phyloP scores from a whole-genome alignment of 2,329 filamentous ascomycete species.

The Fusarium succisae region DNA sequence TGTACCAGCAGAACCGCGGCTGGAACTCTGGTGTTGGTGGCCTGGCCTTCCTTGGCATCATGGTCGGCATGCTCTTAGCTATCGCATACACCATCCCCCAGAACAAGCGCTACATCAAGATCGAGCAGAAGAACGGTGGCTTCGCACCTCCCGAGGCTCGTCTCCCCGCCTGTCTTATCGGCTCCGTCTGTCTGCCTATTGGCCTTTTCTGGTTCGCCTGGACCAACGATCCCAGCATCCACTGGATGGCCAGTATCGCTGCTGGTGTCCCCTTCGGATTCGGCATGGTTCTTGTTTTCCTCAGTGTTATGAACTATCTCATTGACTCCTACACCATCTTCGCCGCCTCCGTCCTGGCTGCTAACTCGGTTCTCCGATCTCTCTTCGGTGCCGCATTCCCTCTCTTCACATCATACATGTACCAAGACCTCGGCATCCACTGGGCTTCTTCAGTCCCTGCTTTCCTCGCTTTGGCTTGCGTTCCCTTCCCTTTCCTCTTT shows the following conservation, averaged over 20 bases:
- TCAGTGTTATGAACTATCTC: constrained; percentile 38
- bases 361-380: constrained; percentile 32
- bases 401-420: constrained; percentile 33
- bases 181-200: constrained; percentile 20
- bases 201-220: constrained; percentile 69
- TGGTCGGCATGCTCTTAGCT: constrained; percentile 33
- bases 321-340: constrained; percentile 38
- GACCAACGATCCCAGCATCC: constrained; percentile 62
- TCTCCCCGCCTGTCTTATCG: constrained; percentile 25
- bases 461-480: constrained; percentile 30
- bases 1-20: constrained; percentile 65
- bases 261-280: constrained; percentile 58
- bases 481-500: constrained; percentile 36
- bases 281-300: constrained; percentile 59
- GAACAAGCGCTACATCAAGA: constrained; percentile 34
- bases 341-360: constrained; percentile 29
- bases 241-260: constrained; percentile 60
- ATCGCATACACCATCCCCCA: constrained; percentile 28
- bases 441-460: constrained; percentile 34
- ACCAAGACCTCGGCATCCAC: constrained; percentile 30
- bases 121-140: constrained; percentile 26
- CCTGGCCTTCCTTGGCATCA: constrained; percentile 33
- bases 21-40: constrained; percentile 33
- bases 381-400: constrained; percentile 34
- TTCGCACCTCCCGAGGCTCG: constrained; percentile 31